Evolutionary conservation across 192 early-diverging fungal genomes (phyloP), one percentile per base, ranked within the genome.

Genomic region (Ambispora gerdemannii): DNA sequence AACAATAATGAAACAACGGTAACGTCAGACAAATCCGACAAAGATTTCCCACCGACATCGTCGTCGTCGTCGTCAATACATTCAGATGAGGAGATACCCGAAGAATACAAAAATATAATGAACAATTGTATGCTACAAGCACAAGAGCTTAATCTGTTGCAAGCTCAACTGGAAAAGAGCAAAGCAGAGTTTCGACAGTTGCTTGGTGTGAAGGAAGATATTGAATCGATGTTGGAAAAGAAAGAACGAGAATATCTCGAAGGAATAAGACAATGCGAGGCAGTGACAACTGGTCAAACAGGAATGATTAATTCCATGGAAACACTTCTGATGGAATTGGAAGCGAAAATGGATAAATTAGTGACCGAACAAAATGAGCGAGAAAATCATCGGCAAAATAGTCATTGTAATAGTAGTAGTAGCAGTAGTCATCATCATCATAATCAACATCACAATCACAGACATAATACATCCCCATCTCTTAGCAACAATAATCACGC

Each of bases 291-390:
- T 25, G 33, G 34, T 20, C 68, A 70, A 70, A 17, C 53, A 27
- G 43, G 35, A 3, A 70, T 58, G 56, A 70, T 70, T 32, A 30
- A 70, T 60, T 59, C 55, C 0, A 70, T 70, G 68, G 68, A 70
- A 60, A 50, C 2, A 30, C 33, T 70, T 32, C 60, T 70, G 32
- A 70, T 27, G 38, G 68, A 60, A 35, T 27, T 59, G 8, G 68
- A 60, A 47, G 36, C 20, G 19, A 70, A 70, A 31, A 70, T 70
- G 68, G 68, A 70, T 50, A 36, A 50, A 38, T 34, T 70, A 60
- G 31, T 58, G 30, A 43, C 20, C 19, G 67, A 70, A 58, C 55
- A 43, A 17, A 32, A 15, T 33, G n/a, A 35, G 4, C 30, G 33
- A n/a, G 20, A 17, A 35, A 53, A 52, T 51, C 6, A 36, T 49